A percentile compares a stretch with the other conserved stretches of the same genome.
Conservation (phyloP, 768 basidiomycete species). For the Calocera cornea region DNA sequence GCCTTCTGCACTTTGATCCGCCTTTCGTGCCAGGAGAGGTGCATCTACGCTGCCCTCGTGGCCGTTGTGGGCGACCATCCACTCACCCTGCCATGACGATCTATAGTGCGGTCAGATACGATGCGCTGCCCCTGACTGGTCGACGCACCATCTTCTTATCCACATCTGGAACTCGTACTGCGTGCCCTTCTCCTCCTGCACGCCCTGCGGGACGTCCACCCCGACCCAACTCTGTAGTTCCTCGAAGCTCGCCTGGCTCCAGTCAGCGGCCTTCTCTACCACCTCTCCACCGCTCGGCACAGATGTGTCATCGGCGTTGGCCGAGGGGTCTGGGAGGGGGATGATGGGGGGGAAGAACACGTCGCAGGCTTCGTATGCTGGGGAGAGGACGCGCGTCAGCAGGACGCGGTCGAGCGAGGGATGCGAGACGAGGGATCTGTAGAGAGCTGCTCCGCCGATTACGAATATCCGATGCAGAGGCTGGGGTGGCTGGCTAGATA, state of each 20-base stretch:
- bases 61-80: too few relatives aligned
- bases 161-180: conserved; percentile 96
- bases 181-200: conserved; percentile 69
- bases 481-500: conserved; percentile 19
- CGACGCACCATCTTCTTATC: conserved; percentile 31
- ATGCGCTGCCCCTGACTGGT: too few relatives aligned
- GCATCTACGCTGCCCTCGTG: too few relatives aligned
- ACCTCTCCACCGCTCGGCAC: neutral
- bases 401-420: conserved; percentile 58
- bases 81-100: too few relatives aligned
- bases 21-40: too few relatives aligned
- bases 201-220: conserved; percentile 59
- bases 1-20: too few relatives aligned
- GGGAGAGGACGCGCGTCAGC: conserved; percentile 66
- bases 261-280: conserved; percentile 21
- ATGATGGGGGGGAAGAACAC: conserved; percentile 70
- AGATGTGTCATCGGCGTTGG: neutral
- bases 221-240: conserved; percentile 67
- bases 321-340: neutral
- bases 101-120: too few relatives aligned
- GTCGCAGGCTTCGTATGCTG: conserved; percentile 72
- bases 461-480: conserved; percentile 56
- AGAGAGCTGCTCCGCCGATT: conserved; percentile 85
- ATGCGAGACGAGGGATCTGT: conserved; percentile 45
- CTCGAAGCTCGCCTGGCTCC: conserved; percentile 46